Evolutionary conservation across 495 filamentous ascomycete genomes (phyloP).

Genomic region (Daldinia decipiens): DNA sequence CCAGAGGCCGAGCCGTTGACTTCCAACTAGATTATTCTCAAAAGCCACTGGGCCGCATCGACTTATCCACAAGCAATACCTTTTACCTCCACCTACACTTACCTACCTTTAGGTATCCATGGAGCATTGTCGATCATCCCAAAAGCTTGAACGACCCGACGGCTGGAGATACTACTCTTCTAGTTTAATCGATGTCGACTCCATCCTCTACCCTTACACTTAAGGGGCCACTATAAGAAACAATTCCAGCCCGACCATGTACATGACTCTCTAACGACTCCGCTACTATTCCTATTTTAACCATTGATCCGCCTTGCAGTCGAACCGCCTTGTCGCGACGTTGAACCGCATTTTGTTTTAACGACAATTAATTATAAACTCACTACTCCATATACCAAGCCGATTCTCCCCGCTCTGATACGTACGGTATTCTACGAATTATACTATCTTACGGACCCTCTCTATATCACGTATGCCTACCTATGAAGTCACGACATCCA

Average conservation of each 20-base stretch:
- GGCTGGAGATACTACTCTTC: conserved; percentile 6
- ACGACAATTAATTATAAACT: conserved; percentile 36
- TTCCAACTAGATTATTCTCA: not conserved
- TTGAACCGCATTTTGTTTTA: conserved; percentile 25
- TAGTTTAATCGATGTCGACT: conserved; percentile 33
- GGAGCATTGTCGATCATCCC: conserved; percentile 26
- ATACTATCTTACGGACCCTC: conserved; percentile 18
- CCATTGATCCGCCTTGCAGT: conserved; percentile 36
- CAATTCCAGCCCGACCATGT: conserved; percentile 25
- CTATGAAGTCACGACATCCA: conserved; percentile 22
- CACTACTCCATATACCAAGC: conserved; percentile 19
- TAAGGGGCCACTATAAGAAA: conserved; percentile 20
- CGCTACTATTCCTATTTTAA: conserved; percentile 41
- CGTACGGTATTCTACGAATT: conserved; percentile 25
- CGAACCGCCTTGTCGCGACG: conserved; percentile 36
- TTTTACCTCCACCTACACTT: conserved; percentile 17
- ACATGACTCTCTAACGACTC: conserved; percentile 29
- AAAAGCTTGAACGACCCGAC: conserved; percentile 18
- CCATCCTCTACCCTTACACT: conserved; percentile 15
- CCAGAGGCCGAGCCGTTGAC: conserved; percentile 24
- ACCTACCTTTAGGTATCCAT: conserved; percentile 13
- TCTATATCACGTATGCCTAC: conserved; percentile 23
- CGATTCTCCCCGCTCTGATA: conserved; percentile 33
- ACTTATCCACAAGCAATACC: conserved; percentile 26
- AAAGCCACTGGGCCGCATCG: not conserved